Conservation (phyloP, 208 protist species). For the Strigomonas oncopelti region DNA sequence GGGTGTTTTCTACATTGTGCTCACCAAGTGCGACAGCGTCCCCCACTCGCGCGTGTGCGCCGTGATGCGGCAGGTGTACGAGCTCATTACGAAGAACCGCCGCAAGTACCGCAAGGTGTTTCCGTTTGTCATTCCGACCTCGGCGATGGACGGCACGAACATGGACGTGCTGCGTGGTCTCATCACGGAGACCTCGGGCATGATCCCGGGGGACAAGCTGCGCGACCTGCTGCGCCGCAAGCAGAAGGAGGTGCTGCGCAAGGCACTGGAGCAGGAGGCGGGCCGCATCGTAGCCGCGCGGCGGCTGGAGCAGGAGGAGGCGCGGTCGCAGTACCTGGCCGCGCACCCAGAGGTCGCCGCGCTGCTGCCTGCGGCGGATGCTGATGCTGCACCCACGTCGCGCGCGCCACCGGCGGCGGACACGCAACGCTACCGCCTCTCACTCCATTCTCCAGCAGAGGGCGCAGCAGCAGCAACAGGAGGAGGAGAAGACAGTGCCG, state of each 20-base stretch:
- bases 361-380: neutral
- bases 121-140: conserved; percentile 81
- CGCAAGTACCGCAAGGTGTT: conserved; percentile 86
- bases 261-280: conserved; percentile 51
- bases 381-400: neutral
- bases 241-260: conserved; percentile 37
- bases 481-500: no score
- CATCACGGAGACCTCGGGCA: conserved; percentile 83
- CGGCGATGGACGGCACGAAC: conserved; percentile 79
- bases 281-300: conserved; percentile 45
- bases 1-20: conserved; percentile 82
- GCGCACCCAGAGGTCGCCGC: no score
- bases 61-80: conserved; percentile 87
- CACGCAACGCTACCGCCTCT: conserved; percentile 1
- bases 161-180: conserved; percentile 82
- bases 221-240: conserved; percentile 62
- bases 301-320: conserved; percentile 37
- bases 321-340: conserved; percentile 18
- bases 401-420: neutral
- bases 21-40: conserved; percentile 89
- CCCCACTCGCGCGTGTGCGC: conserved; percentile 82
- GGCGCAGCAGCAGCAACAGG: no score
- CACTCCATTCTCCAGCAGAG: neutral
- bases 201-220: conserved; percentile 80
- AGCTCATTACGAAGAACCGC: conserved; percentile 78